phyloP scores from a whole-genome alignment of 352 stramenopile species.

The Phytophthora hybrid region DNA sequence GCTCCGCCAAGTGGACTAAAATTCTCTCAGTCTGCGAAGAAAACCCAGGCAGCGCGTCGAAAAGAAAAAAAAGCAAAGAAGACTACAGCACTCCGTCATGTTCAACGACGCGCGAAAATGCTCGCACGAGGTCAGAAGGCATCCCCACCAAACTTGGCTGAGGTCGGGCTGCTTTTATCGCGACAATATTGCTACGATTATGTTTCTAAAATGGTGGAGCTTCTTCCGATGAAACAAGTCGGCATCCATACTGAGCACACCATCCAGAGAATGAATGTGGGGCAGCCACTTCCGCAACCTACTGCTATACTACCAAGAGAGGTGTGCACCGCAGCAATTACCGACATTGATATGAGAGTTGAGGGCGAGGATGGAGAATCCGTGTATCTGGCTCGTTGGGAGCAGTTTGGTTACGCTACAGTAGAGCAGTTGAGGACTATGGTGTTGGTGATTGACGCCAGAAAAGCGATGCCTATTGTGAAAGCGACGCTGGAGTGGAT shows the following conservation, averaged over 20 bases:
- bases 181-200: background rate
- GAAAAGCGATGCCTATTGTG: background rate
- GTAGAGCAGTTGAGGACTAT: slow-evolving; percentile 2
- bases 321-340: slow-evolving; percentile 1
- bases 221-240: background rate
- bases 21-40: background rate
- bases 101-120: background rate
- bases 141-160: background rate
- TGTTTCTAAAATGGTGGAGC: background rate
- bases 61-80: background rate
- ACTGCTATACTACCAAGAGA: background rate
- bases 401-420: background rate
- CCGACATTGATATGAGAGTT: slow-evolving; percentile 3
- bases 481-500: background rate
- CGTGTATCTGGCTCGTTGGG: slow-evolving; percentile 2
- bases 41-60: background rate
- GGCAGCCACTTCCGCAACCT: background rate
- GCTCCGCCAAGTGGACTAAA: background rate
- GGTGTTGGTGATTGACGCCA: slow-evolving; percentile 9
- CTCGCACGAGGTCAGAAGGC: background rate
- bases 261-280: slow-evolving; percentile 12
- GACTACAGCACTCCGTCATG: background rate
- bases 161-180: background rate
- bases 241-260: background rate
- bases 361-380: background rate